Base-by-base conservation (phyloP, 1,284 basidiomycete genomes). In the Vanrija pseudolonga region DNA sequence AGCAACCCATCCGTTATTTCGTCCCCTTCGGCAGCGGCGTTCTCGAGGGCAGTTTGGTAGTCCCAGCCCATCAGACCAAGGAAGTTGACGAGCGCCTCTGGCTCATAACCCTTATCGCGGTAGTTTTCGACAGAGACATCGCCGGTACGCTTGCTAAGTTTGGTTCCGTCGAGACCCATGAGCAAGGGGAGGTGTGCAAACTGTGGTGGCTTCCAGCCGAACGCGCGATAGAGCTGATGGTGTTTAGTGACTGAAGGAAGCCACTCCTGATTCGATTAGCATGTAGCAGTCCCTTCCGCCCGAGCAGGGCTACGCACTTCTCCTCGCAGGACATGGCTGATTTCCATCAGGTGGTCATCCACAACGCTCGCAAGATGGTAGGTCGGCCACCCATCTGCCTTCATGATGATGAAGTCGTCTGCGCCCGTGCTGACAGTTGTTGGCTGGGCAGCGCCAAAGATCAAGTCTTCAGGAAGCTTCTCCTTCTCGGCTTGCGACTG, bases 321-420 rank as follows among this genome's bases (percentile, higher is more conserved):
- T 41, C 96, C 96, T 19, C 96, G 84, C 1, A 98, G 77, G 3
- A 98, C 94, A 74, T 98, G 95, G 0, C 91, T 90, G 43, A 99
- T 92, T 0, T 85, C 85, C 96, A 99, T 99, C 63, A 87, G 84
- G 66, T 92, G 85, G 75, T 98, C 96, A 62, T 99, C 96, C 0
- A 96, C 90, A 0, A 98, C 90, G 28, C 86, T 94, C 0, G 96
- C 95, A 2, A 99, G 83, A 63, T 98, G 96, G 70, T 98, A 98
- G 0, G 96, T 98, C 1, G 96, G 96, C 73, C 89, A 95, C 0
- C 84, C 80, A 71, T 98, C 94, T 0, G 88, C 87, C 76, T 98
- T 98, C 61, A 98, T 79, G 2, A 99, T 78, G 50, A 98, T 84
- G 12, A 93, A 92, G 71, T 99, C 95, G 28, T 94, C 96, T 7